Evolutionary conservation across 1,284 basidiomycete genomes (phyloP), one percentile per base, ranked within the genome.

Genomic region (Dichomitus squalens): DNA sequence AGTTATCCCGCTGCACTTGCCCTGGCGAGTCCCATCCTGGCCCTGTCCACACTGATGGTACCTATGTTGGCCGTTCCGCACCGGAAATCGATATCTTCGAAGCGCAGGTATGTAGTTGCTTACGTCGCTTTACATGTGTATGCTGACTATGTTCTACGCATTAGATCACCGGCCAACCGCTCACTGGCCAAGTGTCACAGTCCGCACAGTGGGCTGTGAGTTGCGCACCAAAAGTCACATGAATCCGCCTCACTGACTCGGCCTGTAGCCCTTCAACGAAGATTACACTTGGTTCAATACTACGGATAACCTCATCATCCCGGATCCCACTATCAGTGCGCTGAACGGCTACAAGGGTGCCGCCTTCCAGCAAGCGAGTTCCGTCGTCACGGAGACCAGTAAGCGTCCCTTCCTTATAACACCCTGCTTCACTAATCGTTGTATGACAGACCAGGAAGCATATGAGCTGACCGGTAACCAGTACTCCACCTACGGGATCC

Each of bases 61-160:
- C 82, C 12, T 88, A 79, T 51, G 82, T 85, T 7, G 95, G 93
- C n/a, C 83, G 94, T 53, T 81, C 87, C 5, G 90, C 91, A 0
- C 93, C 93, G 0, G 93, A 96, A 75, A 92, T 96, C 61, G 92
- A 95, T 74, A 80, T 94, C 34, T 75, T 95, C 60, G 93, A 95
- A n/a, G 73, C 73, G 4, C 63, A 64, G 59, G 66, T 67, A 38
- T 16, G 55, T 14, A 11, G 23, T 39, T 14, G 16, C 21, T 55
- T 2, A 18, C 16, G 7, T 1, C 9, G 20, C 29, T 9, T 34
- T n/a, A 18, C 20, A 11, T 16, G 16, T 27, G 16, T n/a, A 21
- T n/a, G 52, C 41, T 60, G 55, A 63, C 60, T 12, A n/a, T 18
- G 14, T 23, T n/a, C 5, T 29, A 3, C 14, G 16, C 0, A 8